Evolutionary conservation across 805 yeast species (phyloP), one percentile per base, ranked within the genome.

Genomic region (Sugiyamaella marilandica): DNA sequence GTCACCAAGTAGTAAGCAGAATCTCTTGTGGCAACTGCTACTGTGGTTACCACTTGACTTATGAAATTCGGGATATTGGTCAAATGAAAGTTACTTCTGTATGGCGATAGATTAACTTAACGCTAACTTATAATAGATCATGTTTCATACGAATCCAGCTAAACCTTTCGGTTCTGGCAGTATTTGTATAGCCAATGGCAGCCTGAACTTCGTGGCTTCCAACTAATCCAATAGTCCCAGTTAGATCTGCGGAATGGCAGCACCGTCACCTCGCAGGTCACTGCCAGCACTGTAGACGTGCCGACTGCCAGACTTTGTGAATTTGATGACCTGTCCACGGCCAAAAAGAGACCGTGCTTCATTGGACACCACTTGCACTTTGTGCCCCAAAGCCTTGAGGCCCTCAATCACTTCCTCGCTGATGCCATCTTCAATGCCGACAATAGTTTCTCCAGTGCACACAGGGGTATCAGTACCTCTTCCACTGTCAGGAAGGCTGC

Each of bases 251-350:
- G 88, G 82, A 13, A 78, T 78, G 10, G 92, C 83, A 2, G 85
- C 85, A 7, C 95, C 95, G 65, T 87, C 95, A n/a, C 91, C 95
- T 50, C 95, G 74, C n/a, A 74, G 77, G 59, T 87, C 95, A 51
- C 86, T 80, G 1, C 95, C 95, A 10, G 80, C 95, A 37, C 83
- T 72, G 64, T 79, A 83, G 1, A 82, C 74, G 36, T 77, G 65
- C 11, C 63, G 59, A 1, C 77, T 79, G 24, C 68, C 60, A n/a
- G 67, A 64, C 37, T 56, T 57, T 34, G 60, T 62, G 19, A 72
- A 64, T 62, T 74, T 75, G 53, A 87, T 85, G 47, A 87, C 78
- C 65, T 87, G 95, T 3, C 91, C 92, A 53, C 91, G 58, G 5
- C 69, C 67, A 52, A 66, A 66, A 31, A 59, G 50, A 32, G 57